Evolutionary conservation across 495 filamentous ascomycete species (phyloP).

Genomic region (Coniosporium apollinis): DNA sequence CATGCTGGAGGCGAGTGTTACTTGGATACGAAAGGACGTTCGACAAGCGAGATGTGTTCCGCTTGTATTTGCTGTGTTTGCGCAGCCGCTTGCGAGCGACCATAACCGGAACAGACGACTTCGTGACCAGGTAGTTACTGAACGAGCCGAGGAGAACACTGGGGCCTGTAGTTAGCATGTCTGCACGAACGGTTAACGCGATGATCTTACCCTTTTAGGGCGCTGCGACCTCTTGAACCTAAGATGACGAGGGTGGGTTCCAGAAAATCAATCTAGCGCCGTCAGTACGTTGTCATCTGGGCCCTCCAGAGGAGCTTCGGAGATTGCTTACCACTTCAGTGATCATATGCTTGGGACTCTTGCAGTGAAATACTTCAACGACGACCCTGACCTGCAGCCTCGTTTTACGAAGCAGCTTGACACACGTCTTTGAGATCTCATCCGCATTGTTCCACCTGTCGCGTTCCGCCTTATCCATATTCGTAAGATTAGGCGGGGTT

Average conservation of each 20-base stretch:
- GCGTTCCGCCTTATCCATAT: conserved; percentile 37
- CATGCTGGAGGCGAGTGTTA: no score
- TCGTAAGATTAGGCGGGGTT: conserved; percentile 32
- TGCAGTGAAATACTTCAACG: conserved; percentile 95
- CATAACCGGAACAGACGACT: conserved; percentile 73
- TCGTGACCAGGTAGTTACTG: conserved; percentile 89
- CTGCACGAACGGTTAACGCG: conserved; percentile 3
- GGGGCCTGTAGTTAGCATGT: conserved; percentile 6
- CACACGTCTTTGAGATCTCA: conserved; percentile 60
- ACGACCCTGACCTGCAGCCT: conserved; percentile 78
- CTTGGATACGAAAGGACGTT: no score
- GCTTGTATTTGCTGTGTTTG: conserved; percentile 20
- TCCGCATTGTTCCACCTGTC: conserved; percentile 62
- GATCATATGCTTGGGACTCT: conserved; percentile 51
- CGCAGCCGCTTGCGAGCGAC: conserved; percentile 26
- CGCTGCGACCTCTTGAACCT: conserved; percentile 75
- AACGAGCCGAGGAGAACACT: conserved; percentile 90
- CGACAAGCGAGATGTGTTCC: background rate
- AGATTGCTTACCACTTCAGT: conserved; percentile 25
- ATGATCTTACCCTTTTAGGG: conserved; percentile 69
- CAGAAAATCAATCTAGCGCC: conserved; percentile 61
- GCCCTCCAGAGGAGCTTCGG: background rate
- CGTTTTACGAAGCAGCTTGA: conserved; percentile 75
- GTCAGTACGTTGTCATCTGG: background rate
- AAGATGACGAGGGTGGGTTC: conserved; percentile 87